A percentile compares a stretch with the other conserved stretches of the same genome.
Evolutionary conservation across 2,329 filamentous ascomycete genomes (phyloP).

Genomic region (Tolypocladium endophyticum): DNA sequence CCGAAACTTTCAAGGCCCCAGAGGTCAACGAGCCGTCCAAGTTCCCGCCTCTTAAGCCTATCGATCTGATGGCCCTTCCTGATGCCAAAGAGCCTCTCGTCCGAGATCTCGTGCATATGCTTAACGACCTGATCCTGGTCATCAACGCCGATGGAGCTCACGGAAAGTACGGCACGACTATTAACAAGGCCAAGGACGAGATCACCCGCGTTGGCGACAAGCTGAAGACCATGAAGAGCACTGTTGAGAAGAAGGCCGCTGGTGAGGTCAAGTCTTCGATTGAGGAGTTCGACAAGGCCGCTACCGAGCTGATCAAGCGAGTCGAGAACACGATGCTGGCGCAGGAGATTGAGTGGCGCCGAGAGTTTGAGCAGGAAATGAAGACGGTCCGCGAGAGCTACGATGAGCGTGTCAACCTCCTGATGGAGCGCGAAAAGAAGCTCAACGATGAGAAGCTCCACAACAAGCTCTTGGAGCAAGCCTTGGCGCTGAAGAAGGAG

Average conservation of each 20-base stretch:
- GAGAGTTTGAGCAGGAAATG: conserved; percentile 81
- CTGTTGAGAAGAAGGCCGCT: conserved; percentile 60
- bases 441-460: conserved; percentile 73
- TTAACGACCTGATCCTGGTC: conserved; percentile 91
- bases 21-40: conserved; percentile 57
- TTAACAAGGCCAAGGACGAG: conserved; percentile 78
- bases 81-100: conserved; percentile 78
- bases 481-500: conserved; percentile 74
- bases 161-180: conserved; percentile 64
- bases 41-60: conserved; percentile 53
- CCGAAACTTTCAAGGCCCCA: conserved; percentile 38
- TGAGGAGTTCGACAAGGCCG: conserved; percentile 75
- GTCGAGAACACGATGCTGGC: conserved; percentile 73
- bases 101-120: conserved; percentile 85
- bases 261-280: conserved; percentile 62
- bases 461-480: conserved; percentile 84
- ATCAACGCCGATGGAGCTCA: conserved; percentile 79
- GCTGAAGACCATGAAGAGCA: conserved; percentile 63
- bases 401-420: conserved; percentile 65
- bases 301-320: conserved; percentile 77
- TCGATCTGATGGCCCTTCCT: conserved; percentile 67
- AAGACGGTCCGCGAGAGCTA: conserved; percentile 68
- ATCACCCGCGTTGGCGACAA: conserved; percentile 67
- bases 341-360: conserved; percentile 74
- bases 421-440: conserved; percentile 69